Evolutionary conservation across 495 filamentous ascomycete genomes (phyloP), one percentile per base, ranked within the genome.

Genomic region (Astrocystis sublimbata): DNA sequence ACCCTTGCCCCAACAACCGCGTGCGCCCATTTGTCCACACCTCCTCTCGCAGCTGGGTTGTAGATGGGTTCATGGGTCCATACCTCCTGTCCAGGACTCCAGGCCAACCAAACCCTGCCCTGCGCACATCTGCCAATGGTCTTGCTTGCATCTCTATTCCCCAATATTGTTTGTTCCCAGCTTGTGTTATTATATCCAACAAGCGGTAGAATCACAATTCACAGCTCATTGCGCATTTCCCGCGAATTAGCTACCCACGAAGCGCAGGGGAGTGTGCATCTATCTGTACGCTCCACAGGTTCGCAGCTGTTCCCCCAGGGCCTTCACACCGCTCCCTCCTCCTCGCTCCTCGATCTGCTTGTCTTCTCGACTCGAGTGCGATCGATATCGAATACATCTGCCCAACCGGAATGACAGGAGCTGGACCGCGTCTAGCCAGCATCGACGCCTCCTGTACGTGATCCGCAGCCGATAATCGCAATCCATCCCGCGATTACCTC

Each of bases 1-100:
- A 45, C 19, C 17, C 12, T 36, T 46, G 15, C 60, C 50, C 60
- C 36, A 62, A 43, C 15, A 1, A 12, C 45, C 24, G 46, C 35
- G 38, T 43, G n/a, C 58, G 41, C 58, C 21, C 30, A 28, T 26
- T 38, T 36, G 42, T 43, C 60, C 50, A 51, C 36, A 24, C 41
- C 23, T 28, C 31, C 21, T 19, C 42, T 62, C 50, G 40, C 60
- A 45, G 31, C 42, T 30, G 21, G 55, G n/a, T 9, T 13, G 33
- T 42, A 60, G 47, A 51, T 21, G 24, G n/a, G 40, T 45, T 53
- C 58, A 30, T 58, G 42, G 56, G 28, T 36, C 30, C 56, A 38
- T n/a, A n/a, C n/a, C n/a, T n/a, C n/a, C n/a, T n/a, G n/a, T n/a
- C n/a, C n/a, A n/a, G n/a, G n/a, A n/a, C n/a, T n/a, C n/a, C n/a